Evolutionary conservation across 148 eudicot genomes (phyloP).

Genomic region (Drosera capensis): DNA sequence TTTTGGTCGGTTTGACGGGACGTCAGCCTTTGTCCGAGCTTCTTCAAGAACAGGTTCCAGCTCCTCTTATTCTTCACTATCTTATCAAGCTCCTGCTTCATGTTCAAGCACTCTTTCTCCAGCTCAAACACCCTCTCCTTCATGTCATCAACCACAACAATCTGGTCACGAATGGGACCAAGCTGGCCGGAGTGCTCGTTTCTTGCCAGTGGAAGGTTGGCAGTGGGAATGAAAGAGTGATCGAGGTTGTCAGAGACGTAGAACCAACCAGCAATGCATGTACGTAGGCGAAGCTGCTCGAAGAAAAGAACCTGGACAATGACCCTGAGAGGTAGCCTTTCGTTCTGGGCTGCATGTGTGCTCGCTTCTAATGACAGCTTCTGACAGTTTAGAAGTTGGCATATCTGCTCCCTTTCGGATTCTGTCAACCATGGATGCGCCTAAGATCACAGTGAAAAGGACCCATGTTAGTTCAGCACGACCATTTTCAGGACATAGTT

Average conservation of each 20-base stretch:
- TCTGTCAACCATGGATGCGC: constrained; percentile 45
- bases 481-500: not conserved
- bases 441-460: constrained; percentile 8
- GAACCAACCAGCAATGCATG: constrained; percentile 27
- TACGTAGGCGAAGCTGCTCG: constrained; percentile 34
- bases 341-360: constrained; percentile 42
- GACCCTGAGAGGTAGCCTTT: constrained; percentile 34
- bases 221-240: constrained; percentile 11
- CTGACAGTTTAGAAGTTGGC: constrained; percentile 33
- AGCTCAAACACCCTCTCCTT: constrained; percentile 25
- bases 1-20: not conserved
- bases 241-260: constrained; percentile 27
- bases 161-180: constrained; percentile 12
- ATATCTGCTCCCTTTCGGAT: constrained; percentile 28
- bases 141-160: constrained; percentile 24
- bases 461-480: not conserved
- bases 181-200: constrained; percentile 8
- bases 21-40: constrained; percentile 16
- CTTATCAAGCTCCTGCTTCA: constrained; percentile 25
- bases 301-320: constrained; percentile 40
- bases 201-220: constrained; percentile 6
- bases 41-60: constrained; percentile 19
- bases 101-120: constrained; percentile 25
- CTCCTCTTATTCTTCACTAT: constrained; percentile 22
- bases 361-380: constrained; percentile 38